Conservation (phyloP, 2,329 filamentous ascomycete genomes). For the Geosmithia flava region DNA sequence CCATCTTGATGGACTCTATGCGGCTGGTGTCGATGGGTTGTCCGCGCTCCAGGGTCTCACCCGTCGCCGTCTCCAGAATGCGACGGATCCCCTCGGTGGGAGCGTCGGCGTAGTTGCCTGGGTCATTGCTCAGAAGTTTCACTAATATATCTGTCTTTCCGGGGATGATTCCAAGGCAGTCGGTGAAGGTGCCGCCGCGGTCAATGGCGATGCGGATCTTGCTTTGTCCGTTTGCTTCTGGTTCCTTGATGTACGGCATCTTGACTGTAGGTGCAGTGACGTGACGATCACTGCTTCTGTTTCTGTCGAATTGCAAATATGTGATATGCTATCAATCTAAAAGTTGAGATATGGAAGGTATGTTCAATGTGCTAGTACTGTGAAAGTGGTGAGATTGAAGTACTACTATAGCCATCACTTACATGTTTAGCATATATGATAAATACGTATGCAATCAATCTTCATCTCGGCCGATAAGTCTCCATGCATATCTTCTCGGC, state of each 20-base stretch:
- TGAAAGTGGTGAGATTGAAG: too few species aligned
- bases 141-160: slow-evolving; percentile 63
- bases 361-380: too few species aligned
- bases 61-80: slow-evolving; percentile 66
- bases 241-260: slow-evolving; percentile 4
- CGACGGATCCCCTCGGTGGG: slow-evolving; percentile 87
- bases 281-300: neutral
- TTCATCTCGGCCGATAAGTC: too few species aligned
- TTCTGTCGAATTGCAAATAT: neutral
- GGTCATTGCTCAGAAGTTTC: slow-evolving; percentile 83
- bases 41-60: slow-evolving; percentile 64
- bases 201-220: slow-evolving; percentile 60
- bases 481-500: too few species aligned
- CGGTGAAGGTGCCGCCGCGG: slow-evolving; percentile 83
- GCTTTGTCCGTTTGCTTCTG: neutral
- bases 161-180: slow-evolving; percentile 75
- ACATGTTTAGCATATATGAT: too few species aligned
- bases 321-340: neutral
- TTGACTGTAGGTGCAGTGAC: neutral
- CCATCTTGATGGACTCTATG: slow-evolving; percentile 91
- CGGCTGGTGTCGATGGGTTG: slow-evolving; percentile 66
- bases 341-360: too few species aligned
- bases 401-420: too few species aligned
- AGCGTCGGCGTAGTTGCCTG: slow-evolving; percentile 83
- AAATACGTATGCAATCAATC: too few species aligned